These are phyloP conservation scores for Euphorbia tirucalli DNA, from an alignment of 345 rosid genomes.

Conservation along the genomic window DNA sequence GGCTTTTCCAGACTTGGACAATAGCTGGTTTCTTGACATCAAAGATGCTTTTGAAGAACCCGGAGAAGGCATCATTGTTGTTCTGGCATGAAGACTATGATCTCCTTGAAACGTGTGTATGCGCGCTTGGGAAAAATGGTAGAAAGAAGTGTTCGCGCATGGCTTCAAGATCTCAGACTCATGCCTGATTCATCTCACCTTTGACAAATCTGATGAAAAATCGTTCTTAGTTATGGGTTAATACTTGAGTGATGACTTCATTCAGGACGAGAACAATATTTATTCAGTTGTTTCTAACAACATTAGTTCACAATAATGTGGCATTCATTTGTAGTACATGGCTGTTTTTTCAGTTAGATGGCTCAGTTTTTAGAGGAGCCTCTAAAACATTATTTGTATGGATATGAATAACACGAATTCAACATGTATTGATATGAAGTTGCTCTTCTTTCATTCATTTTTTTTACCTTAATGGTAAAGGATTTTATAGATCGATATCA, in stretches of 20 bases:
- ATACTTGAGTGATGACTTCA: too few species aligned
- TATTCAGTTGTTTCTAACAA: not conserved
- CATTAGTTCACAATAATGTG: not conserved
- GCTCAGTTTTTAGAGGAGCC: conserved; percentile 26
- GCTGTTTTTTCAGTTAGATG: conserved; percentile 13
- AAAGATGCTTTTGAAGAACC: conserved; percentile 82
- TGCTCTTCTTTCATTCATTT: too few species aligned
- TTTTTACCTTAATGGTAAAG: too few species aligned
- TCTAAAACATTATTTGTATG: not conserved
- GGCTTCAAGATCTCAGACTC: conserved; percentile 40
- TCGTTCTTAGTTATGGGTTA: too few species aligned
- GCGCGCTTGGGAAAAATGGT: conserved; percentile 53
- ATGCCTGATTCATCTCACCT: conserved; percentile 1
- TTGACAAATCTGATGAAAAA: not conserved
- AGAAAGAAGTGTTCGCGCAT: conserved; percentile 66
- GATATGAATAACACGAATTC: not conserved
- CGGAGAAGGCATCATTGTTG: conserved; percentile 72
- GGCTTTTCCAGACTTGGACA: conserved; percentile 81
- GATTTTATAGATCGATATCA: too few species aligned
- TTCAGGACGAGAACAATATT: too few species aligned
- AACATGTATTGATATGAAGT: not conserved
- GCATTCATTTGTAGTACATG: not conserved
- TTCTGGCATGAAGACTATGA: conserved; percentile 91
- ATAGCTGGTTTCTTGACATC: conserved; percentile 79
- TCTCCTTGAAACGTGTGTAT: conserved; percentile 80